Evolutionary conservation across 768 basidiomycete species (phyloP).

Genomic region (Pulveroboletus sp.): DNA sequence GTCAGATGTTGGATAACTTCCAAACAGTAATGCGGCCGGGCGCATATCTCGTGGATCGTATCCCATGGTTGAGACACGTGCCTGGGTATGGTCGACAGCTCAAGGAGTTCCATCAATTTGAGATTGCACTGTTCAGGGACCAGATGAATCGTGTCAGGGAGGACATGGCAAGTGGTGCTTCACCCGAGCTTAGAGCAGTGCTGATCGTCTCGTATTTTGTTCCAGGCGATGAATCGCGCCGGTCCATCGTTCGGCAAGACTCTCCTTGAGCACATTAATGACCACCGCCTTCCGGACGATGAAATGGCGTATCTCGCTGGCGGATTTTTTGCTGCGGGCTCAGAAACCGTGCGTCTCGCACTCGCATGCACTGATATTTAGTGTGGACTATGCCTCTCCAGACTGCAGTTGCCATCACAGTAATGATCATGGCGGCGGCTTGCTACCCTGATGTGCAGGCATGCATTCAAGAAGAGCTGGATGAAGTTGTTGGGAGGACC

Average conservation of each 20-base stretch:
- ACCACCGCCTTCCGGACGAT: slow-evolving; percentile 51
- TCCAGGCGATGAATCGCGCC: slow-evolving; percentile 21
- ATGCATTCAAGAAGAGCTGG: slow-evolving; percentile 53
- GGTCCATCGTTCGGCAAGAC: slow-evolving; percentile 52
- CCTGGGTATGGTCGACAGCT: too few relatives aligned
- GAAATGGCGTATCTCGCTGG: slow-evolving; percentile 65
- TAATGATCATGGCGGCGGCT: slow-evolving; percentile 55
- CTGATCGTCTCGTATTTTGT: background rate
- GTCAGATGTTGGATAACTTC: slow-evolving; percentile 35
- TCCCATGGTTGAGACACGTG: slow-evolving; percentile 15
- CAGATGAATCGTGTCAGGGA: slow-evolving; percentile 45
- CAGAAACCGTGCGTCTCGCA: slow-evolving; percentile 46
- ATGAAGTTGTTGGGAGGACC: slow-evolving; percentile 46
- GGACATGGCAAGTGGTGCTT: slow-evolving; percentile 39
- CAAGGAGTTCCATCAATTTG: slow-evolving; percentile 21
- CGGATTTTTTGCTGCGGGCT: slow-evolving; percentile 63
- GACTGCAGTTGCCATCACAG: slow-evolving; percentile 56
- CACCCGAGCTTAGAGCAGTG: too few relatives aligned
- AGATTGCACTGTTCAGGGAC: slow-evolving; percentile 51
- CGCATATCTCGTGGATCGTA: slow-evolving; percentile 33
- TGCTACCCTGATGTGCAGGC: slow-evolving; percentile 51
- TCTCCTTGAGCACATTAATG: slow-evolving; percentile 53
- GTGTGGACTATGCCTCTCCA: slow-evolving; percentile 3
- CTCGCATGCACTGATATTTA: too few relatives aligned
- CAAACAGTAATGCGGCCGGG: slow-evolving; percentile 36